A percentile compares a stretch with the other conserved stretches of the same genome.
Evolutionary conservation across 2,329 filamentous ascomycete genomes (phyloP).

Genomic region (Claviceps sp.): DNA sequence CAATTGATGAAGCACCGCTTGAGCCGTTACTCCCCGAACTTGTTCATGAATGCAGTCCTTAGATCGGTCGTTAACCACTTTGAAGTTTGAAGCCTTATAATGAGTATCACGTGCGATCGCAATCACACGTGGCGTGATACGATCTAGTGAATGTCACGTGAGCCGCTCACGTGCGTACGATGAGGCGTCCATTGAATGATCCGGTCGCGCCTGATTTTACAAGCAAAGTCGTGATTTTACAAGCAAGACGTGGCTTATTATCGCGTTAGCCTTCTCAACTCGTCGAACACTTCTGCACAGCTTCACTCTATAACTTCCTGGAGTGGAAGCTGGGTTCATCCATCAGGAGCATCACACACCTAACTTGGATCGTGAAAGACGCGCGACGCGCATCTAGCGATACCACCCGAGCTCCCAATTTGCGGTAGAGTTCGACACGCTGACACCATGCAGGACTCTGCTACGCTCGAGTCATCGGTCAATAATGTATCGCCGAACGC

Average conservation of each 20-base stretch:
- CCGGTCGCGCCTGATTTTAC: conserved; percentile 25
- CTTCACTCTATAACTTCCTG: background rate
- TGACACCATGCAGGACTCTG: conserved; percentile 43
- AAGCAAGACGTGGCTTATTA: conserved; percentile 19
- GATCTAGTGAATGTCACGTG: conserved; percentile 5
- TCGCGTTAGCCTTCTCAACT: conserved; percentile 7
- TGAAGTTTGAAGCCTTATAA: background rate
- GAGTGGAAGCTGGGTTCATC: background rate
- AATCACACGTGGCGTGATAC: no score
- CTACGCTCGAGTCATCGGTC: conserved; percentile 43
- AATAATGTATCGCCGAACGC: conserved; percentile 42
- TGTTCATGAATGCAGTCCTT: background rate
- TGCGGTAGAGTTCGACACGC: background rate
- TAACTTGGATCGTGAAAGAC: background rate
- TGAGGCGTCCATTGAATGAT: no score
- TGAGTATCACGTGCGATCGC: background rate
- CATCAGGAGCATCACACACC: background rate
- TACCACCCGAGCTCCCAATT: conserved; percentile 1
- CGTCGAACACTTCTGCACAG: background rate
- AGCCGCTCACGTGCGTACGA: background rate
- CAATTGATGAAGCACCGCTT: background rate
- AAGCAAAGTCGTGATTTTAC: conserved; percentile 25
- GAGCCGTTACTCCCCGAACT: background rate
- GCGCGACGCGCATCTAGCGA: conserved; percentile 8
- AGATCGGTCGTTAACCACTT: background rate